These are phyloP conservation scores for Amphibolis antarctica DNA, from an alignment of 106 monocot species.

Conservation along the genomic window DNA sequence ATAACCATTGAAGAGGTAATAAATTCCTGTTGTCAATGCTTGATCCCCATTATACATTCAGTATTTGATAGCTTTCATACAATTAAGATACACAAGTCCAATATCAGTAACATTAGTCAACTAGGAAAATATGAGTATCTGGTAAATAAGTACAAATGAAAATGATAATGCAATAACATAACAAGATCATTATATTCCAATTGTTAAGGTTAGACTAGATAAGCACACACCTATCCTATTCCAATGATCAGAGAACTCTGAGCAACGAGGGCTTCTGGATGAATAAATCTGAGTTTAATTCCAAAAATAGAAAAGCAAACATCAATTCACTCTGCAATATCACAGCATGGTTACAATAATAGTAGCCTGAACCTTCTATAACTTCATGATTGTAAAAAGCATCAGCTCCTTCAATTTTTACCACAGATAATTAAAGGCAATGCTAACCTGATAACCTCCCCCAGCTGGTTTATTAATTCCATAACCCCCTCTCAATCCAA, in stretches of 20 bases:
- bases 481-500: too few relatives aligned
- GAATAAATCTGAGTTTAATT: slow-evolving; percentile 58
- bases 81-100: too few relatives aligned
- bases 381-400: background rate
- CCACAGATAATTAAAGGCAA: too few relatives aligned
- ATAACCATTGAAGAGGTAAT: background rate
- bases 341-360: background rate
- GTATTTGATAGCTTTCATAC: too few relatives aligned
- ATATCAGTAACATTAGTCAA: too few relatives aligned
- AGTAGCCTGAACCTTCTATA: background rate
- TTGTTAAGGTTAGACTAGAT: background rate
- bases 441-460: too few relatives aligned
- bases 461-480: too few relatives aligned
- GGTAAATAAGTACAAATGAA: too few relatives aligned
- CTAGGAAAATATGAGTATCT: too few relatives aligned
- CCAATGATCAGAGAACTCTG: slow-evolving; percentile 60
- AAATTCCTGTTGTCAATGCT: background rate
- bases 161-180: background rate
- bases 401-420: background rate
- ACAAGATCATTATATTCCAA: background rate
- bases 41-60: too few relatives aligned
- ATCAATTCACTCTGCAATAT: background rate
- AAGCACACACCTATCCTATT: slow-evolving; percentile 52
- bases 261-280: slow-evolving; percentile 51
- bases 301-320: background rate